phyloP scores from a whole-genome alignment of 768 basidiomycete genomes.

The Boletus eberwhitei region DNA sequence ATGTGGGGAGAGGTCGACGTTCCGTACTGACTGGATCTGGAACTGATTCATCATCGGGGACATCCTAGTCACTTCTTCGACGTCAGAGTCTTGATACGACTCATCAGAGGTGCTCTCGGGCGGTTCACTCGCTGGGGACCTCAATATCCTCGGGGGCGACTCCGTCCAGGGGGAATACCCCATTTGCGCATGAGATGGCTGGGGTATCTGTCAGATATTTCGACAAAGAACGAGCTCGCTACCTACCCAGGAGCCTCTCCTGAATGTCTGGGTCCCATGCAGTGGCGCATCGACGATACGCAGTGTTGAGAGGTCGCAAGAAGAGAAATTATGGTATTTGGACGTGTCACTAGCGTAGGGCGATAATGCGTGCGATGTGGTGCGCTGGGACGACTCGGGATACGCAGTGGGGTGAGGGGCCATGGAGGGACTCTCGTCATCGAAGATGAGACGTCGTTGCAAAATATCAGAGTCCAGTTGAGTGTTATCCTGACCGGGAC shows the following conservation, averaged over 20 bases:
- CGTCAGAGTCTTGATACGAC: constrained; percentile 29
- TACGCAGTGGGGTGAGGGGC: constrained; percentile 12
- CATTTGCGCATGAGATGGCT: constrained; percentile 19
- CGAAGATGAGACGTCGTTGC: constrained; percentile 11
- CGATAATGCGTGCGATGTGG: constrained; percentile 22
- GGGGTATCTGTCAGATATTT: constrained; percentile 16
- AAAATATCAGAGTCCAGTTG: constrained; percentile 29
- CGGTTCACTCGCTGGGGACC: constrained; percentile 30
- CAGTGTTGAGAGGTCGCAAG: constrained; percentile 9
- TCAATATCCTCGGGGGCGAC: constrained; percentile 6
- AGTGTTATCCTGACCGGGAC: constrained; percentile 17
- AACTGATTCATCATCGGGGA: constrained; percentile 33
- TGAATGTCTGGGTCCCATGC: constrained; percentile 10
- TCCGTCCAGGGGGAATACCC: constrained; percentile 15
- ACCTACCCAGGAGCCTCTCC: constrained; percentile 29
- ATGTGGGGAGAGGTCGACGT: not conserved
- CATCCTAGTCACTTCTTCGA: constrained; percentile 25
- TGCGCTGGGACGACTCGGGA: constrained; percentile 32
- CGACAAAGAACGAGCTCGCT: not conserved
- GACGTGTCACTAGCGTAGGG: constrained; percentile 14
- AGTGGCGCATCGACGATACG: constrained; percentile 10
- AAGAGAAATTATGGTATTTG: constrained; percentile 6
- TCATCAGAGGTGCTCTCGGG: constrained; percentile 30
- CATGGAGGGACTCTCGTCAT: constrained; percentile 1
- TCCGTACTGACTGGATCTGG: constrained; percentile 22